Evolutionary conservation across 116 monocot genomes (phyloP).

Genomic region (Cymodocea nodosa): DNA sequence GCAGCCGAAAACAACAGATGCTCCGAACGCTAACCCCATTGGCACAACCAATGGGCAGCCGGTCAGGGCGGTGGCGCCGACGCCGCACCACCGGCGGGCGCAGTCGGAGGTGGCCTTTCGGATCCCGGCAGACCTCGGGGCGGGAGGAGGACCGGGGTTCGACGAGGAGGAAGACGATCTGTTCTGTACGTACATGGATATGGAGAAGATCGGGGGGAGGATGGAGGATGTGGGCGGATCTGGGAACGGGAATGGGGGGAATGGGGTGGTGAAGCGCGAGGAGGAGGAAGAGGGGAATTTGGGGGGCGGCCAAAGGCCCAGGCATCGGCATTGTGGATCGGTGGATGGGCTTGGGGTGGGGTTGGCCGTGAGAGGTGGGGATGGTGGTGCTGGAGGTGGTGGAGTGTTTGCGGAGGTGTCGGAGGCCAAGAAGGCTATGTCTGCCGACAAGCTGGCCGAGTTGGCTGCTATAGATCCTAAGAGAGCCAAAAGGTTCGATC

Average conservation of each 20-base stretch:
- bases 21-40: constrained; percentile 1
- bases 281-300: constrained; percentile 6
- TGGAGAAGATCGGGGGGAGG: constrained; percentile 49
- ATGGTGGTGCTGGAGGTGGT: constrained; percentile 27
- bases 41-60: too few species aligned
- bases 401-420: constrained; percentile 36
- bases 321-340: constrained; percentile 64
- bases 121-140: constrained; percentile 29
- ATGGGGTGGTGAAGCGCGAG: too few species aligned
- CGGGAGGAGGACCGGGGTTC: constrained; percentile 5
- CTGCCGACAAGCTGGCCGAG: constrained; percentile 66
- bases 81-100: constrained; percentile 40
- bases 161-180: constrained; percentile 63
- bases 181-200: constrained; percentile 63
- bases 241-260: constrained; percentile 30
- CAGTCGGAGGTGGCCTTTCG: constrained; percentile 53
- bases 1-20: not conserved
- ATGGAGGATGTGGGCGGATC: constrained; percentile 39
- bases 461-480: constrained; percentile 71
- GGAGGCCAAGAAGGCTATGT: constrained; percentile 96
- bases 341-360: constrained; percentile 31
- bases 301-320: constrained; percentile 22
- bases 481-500: constrained; percentile 63
- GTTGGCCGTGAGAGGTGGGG: not conserved
- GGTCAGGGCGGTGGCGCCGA: too few species aligned